Percentiles rank a stretch among this genome's conserved stretches.
phyloP scores from a whole-genome alignment of 306 rosid species.

The Fragaria ananassa region DNA sequence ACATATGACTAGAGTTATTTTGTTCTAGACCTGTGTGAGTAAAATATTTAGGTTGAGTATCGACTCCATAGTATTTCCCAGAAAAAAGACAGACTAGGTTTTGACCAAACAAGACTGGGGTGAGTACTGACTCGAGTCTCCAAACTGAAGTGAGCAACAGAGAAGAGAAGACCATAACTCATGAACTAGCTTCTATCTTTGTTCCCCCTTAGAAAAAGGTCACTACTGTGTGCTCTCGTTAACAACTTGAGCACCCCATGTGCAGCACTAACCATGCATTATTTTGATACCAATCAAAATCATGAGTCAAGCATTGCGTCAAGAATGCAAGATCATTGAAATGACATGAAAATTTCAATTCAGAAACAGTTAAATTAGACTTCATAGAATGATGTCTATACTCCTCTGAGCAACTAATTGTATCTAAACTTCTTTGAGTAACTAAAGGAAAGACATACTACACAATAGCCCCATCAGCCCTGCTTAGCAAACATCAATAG shows the following conservation, averaged over 20 bases:
- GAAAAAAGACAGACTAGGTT: neutral
- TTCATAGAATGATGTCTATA: neutral
- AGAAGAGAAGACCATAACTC: neutral
- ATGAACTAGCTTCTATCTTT: conserved; percentile 1
- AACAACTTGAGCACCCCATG: conserved; percentile 8
- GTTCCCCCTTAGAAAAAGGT: neutral
- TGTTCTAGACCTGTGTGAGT: neutral
- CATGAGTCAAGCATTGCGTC: neutral
- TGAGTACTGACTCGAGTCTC: neutral
- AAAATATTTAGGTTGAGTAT: neutral
- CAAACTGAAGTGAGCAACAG: neutral
- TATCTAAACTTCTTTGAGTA: neutral
- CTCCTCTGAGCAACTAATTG: neutral
- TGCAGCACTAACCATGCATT: neutral
- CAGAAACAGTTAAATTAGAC: neutral
- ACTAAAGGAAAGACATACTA: neutral
- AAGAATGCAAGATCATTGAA: neutral
- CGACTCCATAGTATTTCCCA: neutral
- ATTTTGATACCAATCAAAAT: neutral
- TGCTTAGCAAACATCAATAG: neutral
- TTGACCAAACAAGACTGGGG: neutral
- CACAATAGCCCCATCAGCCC: neutral
- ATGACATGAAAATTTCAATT: neutral
- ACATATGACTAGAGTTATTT: neutral
- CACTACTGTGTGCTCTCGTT: conserved; percentile 1